These are phyloP conservation scores for Talaromyces albobiverticillius DNA, from an alignment of 2,329 filamentous ascomycete species.

Conservation along the genomic window DNA sequence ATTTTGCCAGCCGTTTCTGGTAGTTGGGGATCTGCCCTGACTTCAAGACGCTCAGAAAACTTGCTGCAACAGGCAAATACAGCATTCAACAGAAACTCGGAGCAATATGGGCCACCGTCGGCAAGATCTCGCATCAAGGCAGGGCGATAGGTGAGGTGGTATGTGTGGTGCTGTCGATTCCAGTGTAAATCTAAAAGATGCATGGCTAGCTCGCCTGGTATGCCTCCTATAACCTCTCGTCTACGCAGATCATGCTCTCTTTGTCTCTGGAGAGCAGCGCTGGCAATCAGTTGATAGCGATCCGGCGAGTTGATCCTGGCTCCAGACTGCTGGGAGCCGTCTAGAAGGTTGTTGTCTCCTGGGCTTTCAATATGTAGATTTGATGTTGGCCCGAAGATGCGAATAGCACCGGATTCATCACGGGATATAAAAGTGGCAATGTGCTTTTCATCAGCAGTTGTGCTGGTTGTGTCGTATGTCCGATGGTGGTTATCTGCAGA, in stretches of 20 bases:
- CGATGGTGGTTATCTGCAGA: background rate
- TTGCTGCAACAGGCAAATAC: slow-evolving; percentile 42
- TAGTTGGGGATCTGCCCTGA: slow-evolving; percentile 33
- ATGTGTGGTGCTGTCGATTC: slow-evolving; percentile 39
- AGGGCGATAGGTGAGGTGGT: slow-evolving; percentile 38
- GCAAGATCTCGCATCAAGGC: slow-evolving; percentile 37
- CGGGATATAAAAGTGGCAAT: slow-evolving; percentile 5
- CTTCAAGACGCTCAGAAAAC: slow-evolving; percentile 37
- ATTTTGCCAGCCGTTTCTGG: slow-evolving; percentile 33
- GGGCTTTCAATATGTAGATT: slow-evolving; percentile 17
- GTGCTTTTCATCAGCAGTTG: background rate
- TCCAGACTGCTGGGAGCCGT: slow-evolving; percentile 10
- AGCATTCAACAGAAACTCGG: slow-evolving; percentile 38
- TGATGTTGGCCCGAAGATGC: slow-evolving; percentile 3
- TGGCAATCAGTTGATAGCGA: slow-evolving; percentile 22
- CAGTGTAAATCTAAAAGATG: slow-evolving; percentile 41
- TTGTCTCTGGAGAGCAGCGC: slow-evolving; percentile 21
- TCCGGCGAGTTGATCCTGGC: slow-evolving; percentile 15
- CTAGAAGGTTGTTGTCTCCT: slow-evolving; percentile 14
- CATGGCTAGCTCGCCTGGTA: slow-evolving; percentile 29
- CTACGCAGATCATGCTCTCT: slow-evolving; percentile 18
- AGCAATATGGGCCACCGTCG: slow-evolving; percentile 34
- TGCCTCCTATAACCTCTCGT: slow-evolving; percentile 18
- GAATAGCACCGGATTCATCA: slow-evolving; percentile 3
- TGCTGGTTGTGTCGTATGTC: background rate